These are phyloP conservation scores for Durusdinium trenchii DNA, from an alignment of 73 alveolate species.

Conservation along the genomic window DNA sequence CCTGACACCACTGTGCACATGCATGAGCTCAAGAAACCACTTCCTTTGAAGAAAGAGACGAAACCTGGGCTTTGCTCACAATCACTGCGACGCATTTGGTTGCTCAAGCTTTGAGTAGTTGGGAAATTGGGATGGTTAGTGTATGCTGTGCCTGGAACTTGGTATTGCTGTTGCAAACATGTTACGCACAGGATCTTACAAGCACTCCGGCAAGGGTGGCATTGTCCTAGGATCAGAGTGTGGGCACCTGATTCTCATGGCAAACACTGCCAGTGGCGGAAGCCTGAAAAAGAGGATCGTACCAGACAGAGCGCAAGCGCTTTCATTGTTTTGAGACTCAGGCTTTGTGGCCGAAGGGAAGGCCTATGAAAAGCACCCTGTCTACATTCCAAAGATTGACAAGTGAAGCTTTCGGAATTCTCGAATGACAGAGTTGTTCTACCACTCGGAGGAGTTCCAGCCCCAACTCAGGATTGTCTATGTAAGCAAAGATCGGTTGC, in stretches of 20 bases:
- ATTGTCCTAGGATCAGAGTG: constrained; percentile 23
- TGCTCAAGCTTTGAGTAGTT: not conserved
- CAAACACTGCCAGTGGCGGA: constrained; percentile 51
- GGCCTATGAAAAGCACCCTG: constrained; percentile 11
- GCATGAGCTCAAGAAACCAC: no score
- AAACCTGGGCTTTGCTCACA: no score
- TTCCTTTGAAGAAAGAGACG: no score
- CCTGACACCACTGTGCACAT: no score
- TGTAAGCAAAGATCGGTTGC: constrained; percentile 55
- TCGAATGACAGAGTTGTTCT: no score
- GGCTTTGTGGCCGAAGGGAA: constrained; percentile 71
- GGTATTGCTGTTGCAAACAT: not conserved
- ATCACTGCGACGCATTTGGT: not conserved
- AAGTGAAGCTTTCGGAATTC: no score
- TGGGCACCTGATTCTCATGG: constrained; percentile 28
- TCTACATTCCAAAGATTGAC: not conserved
- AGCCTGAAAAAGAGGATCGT: not conserved
- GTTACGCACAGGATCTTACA: not conserved
- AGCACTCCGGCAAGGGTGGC: not conserved
- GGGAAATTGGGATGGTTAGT: not conserved
- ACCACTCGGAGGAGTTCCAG: not conserved
- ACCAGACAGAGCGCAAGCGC: not conserved
- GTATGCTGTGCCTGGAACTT: not conserved
- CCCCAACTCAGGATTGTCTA: constrained; percentile 7
- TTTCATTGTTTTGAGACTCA: not conserved